Evolutionary conservation across 768 basidiomycete species (phyloP), one percentile per base, ranked within the genome.

Genomic region (Dioszegia crocea): DNA sequence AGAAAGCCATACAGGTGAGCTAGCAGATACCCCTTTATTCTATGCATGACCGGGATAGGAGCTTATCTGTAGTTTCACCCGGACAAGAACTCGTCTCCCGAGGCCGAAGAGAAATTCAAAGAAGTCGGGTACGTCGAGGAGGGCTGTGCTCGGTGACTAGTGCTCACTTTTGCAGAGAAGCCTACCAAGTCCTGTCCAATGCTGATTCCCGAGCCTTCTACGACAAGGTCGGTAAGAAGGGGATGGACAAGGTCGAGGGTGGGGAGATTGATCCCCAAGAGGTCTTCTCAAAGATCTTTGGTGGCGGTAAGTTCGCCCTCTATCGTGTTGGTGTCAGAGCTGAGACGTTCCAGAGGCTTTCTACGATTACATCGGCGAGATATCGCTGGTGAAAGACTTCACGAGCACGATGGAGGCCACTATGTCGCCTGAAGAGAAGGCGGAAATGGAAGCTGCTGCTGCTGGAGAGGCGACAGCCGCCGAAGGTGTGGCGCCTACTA

Each of bases 91-190:
- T 82, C 84, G 6, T 88, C 89, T 3, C 83, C 85, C n/a, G 90
- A 91, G 69, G 96, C 94, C 1, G 91, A 92, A 74, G 87, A 89
- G 75, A 92, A 86, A 80, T 99, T 99, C 81, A 94, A 97, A 79
- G 89, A 96, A 45, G 89, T 99, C 71, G 91, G 90, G 89, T 86
- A 66, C 57, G 77, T 62, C 29, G 5, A 11, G 26, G 9, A 6
- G 23, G 4, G 19, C 57, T 19, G 17, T 33, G 6, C 31, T 10
- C 30, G 45, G 43, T 17, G 30, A 8, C 50, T 36, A 56, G 31
- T 56, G 50, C 23, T 51, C 33, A 40, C 10, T 39, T 40, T 29
- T 19, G n/a, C 29, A 62, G 90, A 75, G 92, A 94, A 84, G 94
- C 94, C 52, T 98, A 97, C 76, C 91, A 93, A 78, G 87, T 96